phyloP scores from a whole-genome alignment of 1,139 yeast species.

The Geotrichum candidum region DNA sequence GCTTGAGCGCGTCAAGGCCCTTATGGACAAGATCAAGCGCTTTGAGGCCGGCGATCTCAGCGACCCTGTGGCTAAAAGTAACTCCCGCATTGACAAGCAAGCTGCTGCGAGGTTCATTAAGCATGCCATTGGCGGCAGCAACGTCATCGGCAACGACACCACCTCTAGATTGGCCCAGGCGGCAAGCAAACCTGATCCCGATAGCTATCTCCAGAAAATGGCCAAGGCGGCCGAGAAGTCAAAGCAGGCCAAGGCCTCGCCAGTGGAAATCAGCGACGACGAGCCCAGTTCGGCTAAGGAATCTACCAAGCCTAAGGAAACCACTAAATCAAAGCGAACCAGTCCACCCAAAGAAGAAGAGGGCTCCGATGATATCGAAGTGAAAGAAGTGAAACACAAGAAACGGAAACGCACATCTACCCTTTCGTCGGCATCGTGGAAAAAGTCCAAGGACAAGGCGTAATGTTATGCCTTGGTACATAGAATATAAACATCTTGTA shows the following conservation, averaged over 20 bases:
- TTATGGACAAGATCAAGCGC: slow-evolving; percentile 50
- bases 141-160: background rate
- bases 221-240: slow-evolving; percentile 5
- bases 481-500: background rate
- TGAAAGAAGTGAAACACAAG: background rate
- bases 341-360: background rate
- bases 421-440: background rate
- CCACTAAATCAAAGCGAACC: background rate
- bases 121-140: slow-evolving; percentile 39
- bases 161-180: slow-evolving; percentile 1
- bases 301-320: background rate
- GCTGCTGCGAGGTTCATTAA: slow-evolving; percentile 43
- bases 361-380: background rate
- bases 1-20: slow-evolving; percentile 59
- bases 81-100: slow-evolving; percentile 30
- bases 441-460: background rate
- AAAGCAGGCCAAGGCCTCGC: background rate
- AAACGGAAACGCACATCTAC: background rate
- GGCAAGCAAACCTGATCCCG: slow-evolving; percentile 10
- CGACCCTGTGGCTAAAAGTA: background rate
- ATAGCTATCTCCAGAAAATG: slow-evolving; percentile 16
- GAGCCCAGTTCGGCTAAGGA: background rate
- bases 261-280: slow-evolving; percentile 2
- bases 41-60: slow-evolving; percentile 15
- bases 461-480: background rate